Percentiles rank a stretch among this genome's conserved stretches.
These are phyloP conservation scores for Fusarium brevicatenulatum DNA, from an alignment of 2,329 filamentous ascomycete species.

Conservation along the genomic window DNA sequence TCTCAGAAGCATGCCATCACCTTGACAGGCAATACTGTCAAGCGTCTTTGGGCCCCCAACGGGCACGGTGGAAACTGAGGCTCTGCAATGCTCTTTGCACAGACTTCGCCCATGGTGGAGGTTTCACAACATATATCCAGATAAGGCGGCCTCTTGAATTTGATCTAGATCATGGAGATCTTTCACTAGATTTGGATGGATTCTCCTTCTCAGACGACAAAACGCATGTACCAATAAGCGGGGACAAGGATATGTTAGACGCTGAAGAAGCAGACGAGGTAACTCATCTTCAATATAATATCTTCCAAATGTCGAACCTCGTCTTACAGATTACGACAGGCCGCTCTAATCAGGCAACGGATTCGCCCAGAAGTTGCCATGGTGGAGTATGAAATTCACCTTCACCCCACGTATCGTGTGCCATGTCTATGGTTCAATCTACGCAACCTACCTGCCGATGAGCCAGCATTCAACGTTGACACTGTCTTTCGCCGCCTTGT, in stretches of 20 bases:
- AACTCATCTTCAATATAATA: slow-evolving; percentile 35
- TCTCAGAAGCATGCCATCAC: slow-evolving; percentile 71
- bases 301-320: slow-evolving; percentile 2
- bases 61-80: slow-evolving; percentile 65
- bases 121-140: slow-evolving; percentile 64
- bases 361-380: slow-evolving; percentile 52
- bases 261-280: slow-evolving; percentile 65
- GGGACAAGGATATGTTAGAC: slow-evolving; percentile 60
- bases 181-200: slow-evolving; percentile 57
- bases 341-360: slow-evolving; percentile 50
- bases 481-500: slow-evolving; percentile 77
- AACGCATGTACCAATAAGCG: slow-evolving; percentile 37
- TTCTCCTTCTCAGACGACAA: slow-evolving; percentile 55
- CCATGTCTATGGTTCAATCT: slow-evolving; percentile 82
- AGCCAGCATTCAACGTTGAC: slow-evolving; percentile 70
- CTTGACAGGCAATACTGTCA: slow-evolving; percentile 68
- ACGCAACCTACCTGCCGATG: slow-evolving; percentile 64
- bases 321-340: slow-evolving; percentile 49
- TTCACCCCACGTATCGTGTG: slow-evolving; percentile 78
- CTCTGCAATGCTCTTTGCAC: slow-evolving; percentile 62
- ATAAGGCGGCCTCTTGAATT: slow-evolving; percentile 64
- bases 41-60: slow-evolving; percentile 65
- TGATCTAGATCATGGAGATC: slow-evolving; percentile 55
- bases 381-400: slow-evolving; percentile 78
- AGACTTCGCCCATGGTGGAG: slow-evolving; percentile 54